Percentiles rank a stretch among this genome's conserved stretches.
phyloP scores from a whole-genome alignment of 192 early-diverging fungal genomes.

The Allomyces javanicus region DNA sequence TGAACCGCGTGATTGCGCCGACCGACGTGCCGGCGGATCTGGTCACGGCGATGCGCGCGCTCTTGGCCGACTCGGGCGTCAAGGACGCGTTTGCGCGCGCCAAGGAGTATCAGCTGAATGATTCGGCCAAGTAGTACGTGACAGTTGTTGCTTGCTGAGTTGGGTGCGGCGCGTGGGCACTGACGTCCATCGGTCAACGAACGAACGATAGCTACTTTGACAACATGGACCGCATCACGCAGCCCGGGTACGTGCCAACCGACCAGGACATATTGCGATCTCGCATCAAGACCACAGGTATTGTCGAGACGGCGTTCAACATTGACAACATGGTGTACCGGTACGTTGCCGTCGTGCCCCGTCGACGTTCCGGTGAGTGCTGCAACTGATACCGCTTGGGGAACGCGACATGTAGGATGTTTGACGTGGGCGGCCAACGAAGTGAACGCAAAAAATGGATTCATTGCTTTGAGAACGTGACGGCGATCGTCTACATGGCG shows the following conservation, averaged over 20 bases:
- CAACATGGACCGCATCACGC: constrained; percentile 66
- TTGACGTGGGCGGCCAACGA: constrained; percentile 95
- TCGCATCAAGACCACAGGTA: constrained; percentile 91
- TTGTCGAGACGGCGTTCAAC: constrained; percentile 81
- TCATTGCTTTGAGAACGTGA: constrained; percentile 95
- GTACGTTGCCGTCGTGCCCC: constrained; percentile 1
- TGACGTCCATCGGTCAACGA: background rate
- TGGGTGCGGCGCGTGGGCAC: background rate
- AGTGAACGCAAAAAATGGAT: constrained; percentile 99
- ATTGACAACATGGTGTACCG: constrained; percentile 78
- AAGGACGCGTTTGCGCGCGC: constrained; percentile 59
- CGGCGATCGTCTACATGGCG: constrained; percentile 83
- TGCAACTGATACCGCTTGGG: background rate
- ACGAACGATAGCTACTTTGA: constrained; percentile 63
- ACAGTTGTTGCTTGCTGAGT: background rate
- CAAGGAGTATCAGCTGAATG: constrained; percentile 89
- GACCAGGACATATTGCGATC: constrained; percentile 95
- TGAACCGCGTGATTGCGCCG: constrained; percentile 72
- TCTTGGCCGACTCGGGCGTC: constrained; percentile 74
- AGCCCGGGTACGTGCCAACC: constrained; percentile 59
- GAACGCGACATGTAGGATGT: constrained; percentile 34
- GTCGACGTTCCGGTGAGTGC: background rate
- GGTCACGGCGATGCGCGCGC: constrained; percentile 51
- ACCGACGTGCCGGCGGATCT: constrained; percentile 65
- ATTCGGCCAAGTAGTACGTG: constrained; percentile 77